Percentiles rank a stretch among this genome's conserved stretches.
These are phyloP conservation scores for Cryptococcus floricola DNA, from an alignment of 1,284 basidiomycete species.

Conservation along the genomic window DNA sequence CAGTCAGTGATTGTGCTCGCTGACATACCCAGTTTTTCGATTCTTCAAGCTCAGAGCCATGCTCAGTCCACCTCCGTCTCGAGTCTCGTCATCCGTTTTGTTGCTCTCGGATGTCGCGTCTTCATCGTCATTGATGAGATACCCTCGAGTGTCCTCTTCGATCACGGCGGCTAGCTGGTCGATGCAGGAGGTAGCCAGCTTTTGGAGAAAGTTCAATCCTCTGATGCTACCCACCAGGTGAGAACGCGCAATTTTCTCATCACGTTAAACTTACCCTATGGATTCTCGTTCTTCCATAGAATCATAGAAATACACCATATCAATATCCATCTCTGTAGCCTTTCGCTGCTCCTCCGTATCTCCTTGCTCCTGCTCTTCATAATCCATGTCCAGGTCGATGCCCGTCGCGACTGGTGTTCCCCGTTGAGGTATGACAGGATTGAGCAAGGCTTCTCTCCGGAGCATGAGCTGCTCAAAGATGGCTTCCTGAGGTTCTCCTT, in stretches of 20 bases:
- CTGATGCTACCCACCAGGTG: not conserved
- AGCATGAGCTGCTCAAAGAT: not conserved
- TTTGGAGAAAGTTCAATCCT: not conserved
- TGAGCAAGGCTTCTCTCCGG: conserved; percentile 1
- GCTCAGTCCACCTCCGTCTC: conserved; percentile 1
- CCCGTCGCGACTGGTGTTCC: too few relatives aligned
- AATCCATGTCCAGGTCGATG: too few relatives aligned
- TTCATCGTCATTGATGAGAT: not conserved
- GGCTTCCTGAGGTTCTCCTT: not conserved
- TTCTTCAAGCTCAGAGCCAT: conserved; percentile 16
- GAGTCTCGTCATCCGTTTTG: not conserved
- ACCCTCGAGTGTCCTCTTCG: not conserved
- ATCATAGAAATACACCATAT: too few relatives aligned
- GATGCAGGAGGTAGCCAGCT: not conserved
- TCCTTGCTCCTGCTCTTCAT: too few relatives aligned
- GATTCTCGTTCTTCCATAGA: too few relatives aligned
- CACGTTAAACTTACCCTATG: too few relatives aligned
- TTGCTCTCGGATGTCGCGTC: not conserved
- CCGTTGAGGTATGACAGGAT: not conserved
- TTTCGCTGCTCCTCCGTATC: too few relatives aligned
- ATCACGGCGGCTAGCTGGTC: not conserved
- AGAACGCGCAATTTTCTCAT: too few relatives aligned
- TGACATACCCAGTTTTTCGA: conserved; percentile 27
- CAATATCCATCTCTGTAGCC: too few relatives aligned
- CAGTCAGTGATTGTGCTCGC: not conserved